A percentile compares a stretch with the other conserved stretches of the same genome.
Conservation (phyloP, 352 stramenopile species). For the Pythium plurisporium region DNA sequence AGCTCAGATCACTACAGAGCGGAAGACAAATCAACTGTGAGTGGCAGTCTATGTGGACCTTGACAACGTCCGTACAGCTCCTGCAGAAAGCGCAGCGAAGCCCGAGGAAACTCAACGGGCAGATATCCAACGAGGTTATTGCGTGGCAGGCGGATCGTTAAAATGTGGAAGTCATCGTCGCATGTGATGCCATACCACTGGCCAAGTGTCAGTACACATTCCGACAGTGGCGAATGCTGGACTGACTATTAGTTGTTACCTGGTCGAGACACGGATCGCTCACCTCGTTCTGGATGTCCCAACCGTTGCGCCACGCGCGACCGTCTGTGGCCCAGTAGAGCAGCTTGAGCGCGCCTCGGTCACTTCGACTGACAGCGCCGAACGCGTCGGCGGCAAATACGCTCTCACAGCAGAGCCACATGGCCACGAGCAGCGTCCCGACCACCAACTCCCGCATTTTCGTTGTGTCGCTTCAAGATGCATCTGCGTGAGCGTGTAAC, state of each 20-base stretch:
- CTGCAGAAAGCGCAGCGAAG: conserved; percentile 39
- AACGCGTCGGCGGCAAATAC: conserved; percentile 1
- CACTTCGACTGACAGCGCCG: conserved; percentile 26
- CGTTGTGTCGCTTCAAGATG: too few relatives aligned
- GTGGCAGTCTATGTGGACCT: background rate
- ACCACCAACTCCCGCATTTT: too few relatives aligned
- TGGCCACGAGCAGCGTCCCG: too few relatives aligned
- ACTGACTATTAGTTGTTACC: conserved; percentile 11
- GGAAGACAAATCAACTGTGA: background rate
- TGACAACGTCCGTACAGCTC: conserved; percentile 37
- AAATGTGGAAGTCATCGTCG: conserved; percentile 43
- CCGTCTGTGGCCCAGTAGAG: conserved; percentile 63
- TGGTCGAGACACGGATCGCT: conserved; percentile 58
- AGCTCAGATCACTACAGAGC: conserved; percentile 51
- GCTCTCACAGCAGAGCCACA: too few relatives aligned
- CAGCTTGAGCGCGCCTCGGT: conserved; percentile 58
- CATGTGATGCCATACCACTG: conserved; percentile 70
- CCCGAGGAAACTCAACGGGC: conserved; percentile 44
- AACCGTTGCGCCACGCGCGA: conserved; percentile 38
- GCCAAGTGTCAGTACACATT: conserved; percentile 4
- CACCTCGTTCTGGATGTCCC: conserved; percentile 61
- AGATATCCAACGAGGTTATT: conserved; percentile 68
- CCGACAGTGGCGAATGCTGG: background rate
- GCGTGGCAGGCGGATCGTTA: conserved; percentile 45
- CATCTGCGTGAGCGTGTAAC: too few relatives aligned